A percentile compares a stretch with the other conserved stretches of the same genome.
These are phyloP conservation scores for Monilinia vaccinii-corymbosi DNA, from an alignment of 2,329 filamentous ascomycete genomes.

Conservation along the genomic window DNA sequence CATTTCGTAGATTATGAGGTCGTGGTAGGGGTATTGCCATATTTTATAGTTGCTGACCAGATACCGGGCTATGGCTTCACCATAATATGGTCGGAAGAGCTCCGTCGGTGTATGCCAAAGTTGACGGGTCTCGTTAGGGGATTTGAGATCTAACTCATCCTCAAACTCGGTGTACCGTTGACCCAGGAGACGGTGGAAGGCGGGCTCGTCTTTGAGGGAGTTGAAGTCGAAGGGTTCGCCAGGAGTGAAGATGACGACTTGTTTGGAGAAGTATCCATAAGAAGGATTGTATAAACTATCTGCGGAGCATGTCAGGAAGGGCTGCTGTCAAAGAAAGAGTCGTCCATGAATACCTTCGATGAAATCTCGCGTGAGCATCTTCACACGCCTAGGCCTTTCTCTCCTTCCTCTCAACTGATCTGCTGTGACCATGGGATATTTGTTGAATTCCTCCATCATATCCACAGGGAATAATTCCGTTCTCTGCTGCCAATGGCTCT, in stretches of 20 bases:
- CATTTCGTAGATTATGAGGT: constrained; percentile 98
- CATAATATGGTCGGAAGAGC: constrained; percentile 92
- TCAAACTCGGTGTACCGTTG: constrained; percentile 84
- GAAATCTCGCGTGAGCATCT: constrained; percentile 97
- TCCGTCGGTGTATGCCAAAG: constrained; percentile 98
- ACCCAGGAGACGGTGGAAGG: constrained; percentile 70
- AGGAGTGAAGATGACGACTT: constrained; percentile 90
- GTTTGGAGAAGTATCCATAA: constrained; percentile 94
- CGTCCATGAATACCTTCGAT: constrained; percentile 62
- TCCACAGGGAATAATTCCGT: constrained; percentile 67
- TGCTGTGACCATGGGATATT: constrained; percentile 80
- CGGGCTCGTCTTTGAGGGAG: constrained; percentile 69
- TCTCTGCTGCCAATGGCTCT: constrained; percentile 80
- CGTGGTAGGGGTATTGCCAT: constrained; percentile 88
- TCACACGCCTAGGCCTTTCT: constrained; percentile 76
- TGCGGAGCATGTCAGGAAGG: constrained; percentile 32
- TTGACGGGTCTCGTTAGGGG: constrained; percentile 65
- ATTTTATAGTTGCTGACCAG: constrained; percentile 94
- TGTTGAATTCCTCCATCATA: constrained; percentile 68
- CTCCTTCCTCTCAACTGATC: constrained; percentile 61
- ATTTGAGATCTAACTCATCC: constrained; percentile 67
- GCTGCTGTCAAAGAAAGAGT: not conserved
- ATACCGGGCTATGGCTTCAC: constrained; percentile 93
- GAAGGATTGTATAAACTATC: constrained; percentile 90
- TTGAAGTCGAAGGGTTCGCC: constrained; percentile 88